A percentile compares a stretch with the other conserved stretches of the same genome.
Evolutionary conservation across 1,284 basidiomycete species (phyloP).

Genomic region (Phaffia rhodozyma): DNA sequence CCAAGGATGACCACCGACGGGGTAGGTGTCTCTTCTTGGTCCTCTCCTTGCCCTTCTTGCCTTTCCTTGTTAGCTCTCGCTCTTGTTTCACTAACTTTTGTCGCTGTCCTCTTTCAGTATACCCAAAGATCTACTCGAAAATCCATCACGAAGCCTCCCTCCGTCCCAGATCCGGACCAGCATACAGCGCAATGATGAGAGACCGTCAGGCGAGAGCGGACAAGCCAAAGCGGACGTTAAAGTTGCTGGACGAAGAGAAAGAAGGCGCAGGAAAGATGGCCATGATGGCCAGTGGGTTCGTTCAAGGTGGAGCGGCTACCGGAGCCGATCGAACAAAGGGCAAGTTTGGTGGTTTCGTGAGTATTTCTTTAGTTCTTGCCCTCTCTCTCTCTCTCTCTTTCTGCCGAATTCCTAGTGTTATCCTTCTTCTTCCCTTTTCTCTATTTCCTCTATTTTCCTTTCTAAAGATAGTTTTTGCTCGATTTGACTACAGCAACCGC

Average conservation of each 20-base stretch:
- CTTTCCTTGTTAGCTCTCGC: neutral
- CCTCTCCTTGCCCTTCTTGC: neutral
- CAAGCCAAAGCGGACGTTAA: slow-evolving; percentile 15
- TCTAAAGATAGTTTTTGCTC: neutral
- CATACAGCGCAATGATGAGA: slow-evolving; percentile 11
- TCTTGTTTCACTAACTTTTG: no score
- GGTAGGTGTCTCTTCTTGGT: slow-evolving; percentile 1
- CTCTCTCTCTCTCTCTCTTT: neutral
- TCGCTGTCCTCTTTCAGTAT: neutral
- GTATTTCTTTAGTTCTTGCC: neutral
- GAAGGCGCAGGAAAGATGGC: slow-evolving; percentile 12
- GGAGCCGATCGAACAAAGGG: slow-evolving; percentile 9
- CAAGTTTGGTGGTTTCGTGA: slow-evolving; percentile 13
- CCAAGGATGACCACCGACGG: slow-evolving; percentile 1
- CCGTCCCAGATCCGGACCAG: neutral
- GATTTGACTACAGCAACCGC: neutral
- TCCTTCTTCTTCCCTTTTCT: neutral
- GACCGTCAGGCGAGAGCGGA: slow-evolving; percentile 11
- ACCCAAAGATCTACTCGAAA: slow-evolving; percentile 9
- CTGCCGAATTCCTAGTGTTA: no score
- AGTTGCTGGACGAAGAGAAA: slow-evolving; percentile 8
- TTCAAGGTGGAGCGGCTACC: neutral
- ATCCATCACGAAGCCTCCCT: slow-evolving; percentile 16
- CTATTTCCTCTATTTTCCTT: neutral
- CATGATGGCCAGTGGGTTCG: slow-evolving; percentile 14